Evolutionary conservation across 192 early-diverging fungal genomes (phyloP), one percentile per base, ranked within the genome.

Genomic region (Diversispora eburnea): DNA sequence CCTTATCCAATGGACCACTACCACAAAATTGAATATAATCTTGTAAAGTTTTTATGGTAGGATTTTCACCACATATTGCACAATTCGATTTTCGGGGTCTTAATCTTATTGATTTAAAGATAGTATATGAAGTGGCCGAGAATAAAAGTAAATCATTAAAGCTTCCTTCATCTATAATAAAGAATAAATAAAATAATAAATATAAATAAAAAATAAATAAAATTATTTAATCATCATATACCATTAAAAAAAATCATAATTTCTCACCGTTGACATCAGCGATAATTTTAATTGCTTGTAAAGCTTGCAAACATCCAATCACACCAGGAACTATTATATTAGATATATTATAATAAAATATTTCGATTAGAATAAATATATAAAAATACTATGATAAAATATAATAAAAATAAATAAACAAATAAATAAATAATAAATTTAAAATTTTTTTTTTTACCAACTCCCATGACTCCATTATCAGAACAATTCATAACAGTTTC

Each of bases 11-110:
- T 3, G 91, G 87, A n/a, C 82, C 85, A 7, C 87, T 76, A 17
- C 93, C 92, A 81, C 97, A 99, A 65, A 97, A 97, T 19, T 90
- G 87, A 19, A 90, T 91, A 81, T 99, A 99, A 72, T 99, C 94
- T n/a, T 91, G 90, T 17, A 96, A 81, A 73, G 88, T 75, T 0
- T 83, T 91, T 33, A 98, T 87, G 0, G 88, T 91, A 5, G 97
- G 94, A 0, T 84, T 60, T 25, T 95, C 88, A 7, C 95, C 94
- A 72, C 97, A 99, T n/a, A 93, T 87, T 10, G 86, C 85, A 79
- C 97, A 99, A 2, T 88, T 81, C 6, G 81, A 68, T 70, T 89
- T 88, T 42, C 85, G 83, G 4, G 83, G 76, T 10, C 97, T 86
- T 58, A 98, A 80, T 58, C 90, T 93, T 70, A 99, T 88, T 0